phyloP scores from a whole-genome alignment of 805 yeast genomes.

The Candida insectorum region DNA sequence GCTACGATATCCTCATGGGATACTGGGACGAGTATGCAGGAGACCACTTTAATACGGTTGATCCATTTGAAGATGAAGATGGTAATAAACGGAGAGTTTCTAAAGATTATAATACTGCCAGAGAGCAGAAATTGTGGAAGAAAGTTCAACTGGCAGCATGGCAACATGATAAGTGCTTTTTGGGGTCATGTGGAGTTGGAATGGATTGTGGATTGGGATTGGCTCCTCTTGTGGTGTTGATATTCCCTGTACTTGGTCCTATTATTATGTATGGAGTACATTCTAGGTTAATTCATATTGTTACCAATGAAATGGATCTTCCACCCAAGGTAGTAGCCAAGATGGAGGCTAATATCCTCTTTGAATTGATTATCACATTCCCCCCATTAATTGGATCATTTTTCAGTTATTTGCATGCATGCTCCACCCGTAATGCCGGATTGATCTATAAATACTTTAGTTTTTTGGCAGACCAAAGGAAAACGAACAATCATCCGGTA shows the following conservation, averaged over 20 bases:
- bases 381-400: constrained; percentile 80
- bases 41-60: constrained; percentile 57
- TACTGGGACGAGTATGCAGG: constrained; percentile 65
- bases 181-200: constrained; percentile 67
- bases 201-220: constrained; percentile 74
- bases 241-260: constrained; percentile 84
- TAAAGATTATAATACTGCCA: constrained; percentile 42
- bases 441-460: constrained; percentile 48
- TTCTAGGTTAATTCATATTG: constrained; percentile 58
- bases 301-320: constrained; percentile 52
- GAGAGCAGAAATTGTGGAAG: constrained; percentile 70
- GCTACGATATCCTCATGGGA: constrained; percentile 54
- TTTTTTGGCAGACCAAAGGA: constrained; percentile 16
- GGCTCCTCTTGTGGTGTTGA: constrained; percentile 65
- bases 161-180: constrained; percentile 79
- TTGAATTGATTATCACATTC: constrained; percentile 72
- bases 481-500: constrained; percentile 14
- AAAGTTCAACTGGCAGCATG: constrained; percentile 75
- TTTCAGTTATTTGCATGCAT: constrained; percentile 76
- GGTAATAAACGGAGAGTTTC: constrained; percentile 65
- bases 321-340: constrained; percentile 61
- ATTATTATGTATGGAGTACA: constrained; percentile 76
- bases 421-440: constrained; percentile 89
- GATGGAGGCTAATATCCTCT: constrained; percentile 69
- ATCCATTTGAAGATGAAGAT: constrained; percentile 62